Base-by-base conservation (phyloP, 176 grass and related monocot species). In the Musa schizocarpa region DNA sequence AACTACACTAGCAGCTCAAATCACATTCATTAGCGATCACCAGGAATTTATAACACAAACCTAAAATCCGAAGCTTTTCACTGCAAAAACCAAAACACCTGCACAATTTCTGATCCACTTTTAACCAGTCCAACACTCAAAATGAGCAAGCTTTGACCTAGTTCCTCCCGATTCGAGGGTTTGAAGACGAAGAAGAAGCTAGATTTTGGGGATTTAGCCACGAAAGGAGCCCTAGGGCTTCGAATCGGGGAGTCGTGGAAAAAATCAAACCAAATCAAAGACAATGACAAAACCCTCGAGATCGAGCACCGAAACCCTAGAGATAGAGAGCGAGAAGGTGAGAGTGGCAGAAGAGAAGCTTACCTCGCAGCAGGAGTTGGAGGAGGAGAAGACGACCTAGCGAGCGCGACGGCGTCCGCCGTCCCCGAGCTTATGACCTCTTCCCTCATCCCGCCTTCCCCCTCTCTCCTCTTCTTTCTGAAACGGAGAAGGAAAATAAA, bases 401-500 rank as follows among this genome's bases (percentile, higher is more conserved):
- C 93, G 24, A 90, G 57, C 65, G 83, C 85, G 26, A 90, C 29
- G 58, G 85, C 77, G 62, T 96, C 92, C 61, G 84, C 84, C 82
- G 74, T 88, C 57, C 81, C 86, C 74, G 90, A 99, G 84, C 88
- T 99, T 84, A 88, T 43, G 34, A 99, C 95, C 88, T 99, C 95
- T 81, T 99, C 90, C 53, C 88, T 72, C 95, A 97, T 97, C 85
- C 82, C 76, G 53, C 52, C 74, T 48, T 54, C 67, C 69, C 52
- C 12, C 76, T 48, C 68, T 75, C 29, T 29, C 34, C 34, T 4
- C 34, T 5, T 43, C 34, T 43, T 43, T 43, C 34, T 5, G 34
- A 43, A 43, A 43, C 34, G 34, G 34, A 43, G 34, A 43, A 43
- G 34, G 34, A 43, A 43, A 43, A 43, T 43, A 43, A 43, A 43